Base-by-base conservation (phyloP, 768 basidiomycete genomes). In the Hydnomerulius pinastri region DNA sequence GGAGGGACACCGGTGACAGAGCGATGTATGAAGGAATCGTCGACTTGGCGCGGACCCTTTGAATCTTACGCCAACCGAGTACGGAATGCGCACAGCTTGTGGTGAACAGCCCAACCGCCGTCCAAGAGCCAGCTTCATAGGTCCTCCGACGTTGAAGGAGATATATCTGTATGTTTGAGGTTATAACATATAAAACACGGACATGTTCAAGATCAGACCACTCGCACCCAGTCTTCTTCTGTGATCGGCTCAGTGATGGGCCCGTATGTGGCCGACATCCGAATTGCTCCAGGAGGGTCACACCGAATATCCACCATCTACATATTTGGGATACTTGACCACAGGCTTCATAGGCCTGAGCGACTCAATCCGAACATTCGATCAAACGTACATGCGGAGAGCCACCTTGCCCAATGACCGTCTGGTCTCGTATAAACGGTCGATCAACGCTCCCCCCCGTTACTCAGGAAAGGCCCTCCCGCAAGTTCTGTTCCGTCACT, bases 111-210 rank as follows among this genome's bases (percentile, higher is more conserved):
- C 32, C 53, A 60, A 56, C 24, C n/a, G 46, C 36, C 35, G 49
- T 37, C 49, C 49, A 6, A 52, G 38, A 29, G 38, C 42, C 48
- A 55, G 43, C 44, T 35, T 61, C 64, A 64, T 64, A 44, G n/a
- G 36, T 39, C 23, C 8, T 24, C 25, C 32, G 39, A 27, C 38
- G 47, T 23, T 35, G 41, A 43, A 45, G 20, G 37, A 33, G 24
- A 43, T 43, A 32, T 17, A 17, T 15, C 30, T 23, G 32, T 41
- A 43, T 41, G 30, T 38, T 27, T 55, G 33, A 28, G 30, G 27
- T 37, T 58, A 53, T 45, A 45, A 50, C 24, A 44, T n/a, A 50
- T 52, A 51, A 37, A 32, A 24, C 55, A 50, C 51, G 43, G 13
- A 28, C 44, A 13, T 12, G 53, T 45, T 49, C 44, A 11, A 37